These are phyloP conservation scores for Yamadazyma scolyti DNA, from an alignment of 805 yeast species.

Conservation along the genomic window DNA sequence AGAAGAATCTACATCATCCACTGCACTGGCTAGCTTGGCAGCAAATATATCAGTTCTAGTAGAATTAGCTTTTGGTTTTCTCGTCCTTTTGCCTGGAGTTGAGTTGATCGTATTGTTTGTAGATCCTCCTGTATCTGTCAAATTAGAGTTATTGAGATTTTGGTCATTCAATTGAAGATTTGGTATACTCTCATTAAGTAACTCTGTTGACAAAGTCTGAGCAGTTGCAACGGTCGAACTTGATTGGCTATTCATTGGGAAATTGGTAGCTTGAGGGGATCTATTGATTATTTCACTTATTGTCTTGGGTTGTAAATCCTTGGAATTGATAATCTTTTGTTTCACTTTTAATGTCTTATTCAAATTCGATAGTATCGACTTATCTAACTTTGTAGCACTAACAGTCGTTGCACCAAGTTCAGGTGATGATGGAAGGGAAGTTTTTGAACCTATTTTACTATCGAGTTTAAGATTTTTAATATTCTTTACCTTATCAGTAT, in stretches of 20 bases:
- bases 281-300: slow-evolving; percentile 34
- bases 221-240: slow-evolving; percentile 1
- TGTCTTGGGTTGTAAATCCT: slow-evolving; percentile 35
- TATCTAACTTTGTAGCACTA: slow-evolving; percentile 15
- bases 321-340: slow-evolving; percentile 33
- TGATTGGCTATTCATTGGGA: slow-evolving; percentile 8
- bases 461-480: slow-evolving; percentile 2
- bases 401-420: not conserved
- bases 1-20: slow-evolving; percentile 80
- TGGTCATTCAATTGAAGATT: slow-evolving; percentile 8
- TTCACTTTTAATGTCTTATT: slow-evolving; percentile 42
- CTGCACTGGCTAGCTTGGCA: slow-evolving; percentile 90
- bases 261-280: slow-evolving; percentile 25
- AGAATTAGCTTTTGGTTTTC: slow-evolving; percentile 46
- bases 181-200: slow-evolving; percentile 10
- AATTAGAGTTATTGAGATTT: not conserved
- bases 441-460: not conserved
- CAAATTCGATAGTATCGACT: slow-evolving; percentile 33
- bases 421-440: slow-evolving; percentile 1
- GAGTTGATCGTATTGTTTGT: slow-evolving; percentile 1
- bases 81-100: slow-evolving; percentile 12
- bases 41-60: slow-evolving; percentile 92
- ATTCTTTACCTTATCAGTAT: not conserved
- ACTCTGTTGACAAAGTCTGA: not conserved
- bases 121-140: slow-evolving; percentile 1